A percentile compares a stretch with the other conserved stretches of the same genome.
Conservation (phyloP, 2,329 filamentous ascomycete genomes). For the Cordyceps cicadae region DNA sequence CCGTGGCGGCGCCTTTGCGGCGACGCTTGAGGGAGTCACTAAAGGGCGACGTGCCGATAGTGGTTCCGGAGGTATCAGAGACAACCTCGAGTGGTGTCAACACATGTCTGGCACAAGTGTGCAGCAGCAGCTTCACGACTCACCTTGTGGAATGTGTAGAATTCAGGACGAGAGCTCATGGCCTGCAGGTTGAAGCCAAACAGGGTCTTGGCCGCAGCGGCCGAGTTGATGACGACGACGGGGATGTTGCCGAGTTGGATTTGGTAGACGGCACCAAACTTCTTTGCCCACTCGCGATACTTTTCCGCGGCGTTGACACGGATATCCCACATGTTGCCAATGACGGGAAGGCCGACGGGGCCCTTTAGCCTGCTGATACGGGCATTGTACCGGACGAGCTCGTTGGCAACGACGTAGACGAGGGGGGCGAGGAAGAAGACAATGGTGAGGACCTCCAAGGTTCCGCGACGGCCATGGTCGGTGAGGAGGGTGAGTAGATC, state of each 20-base stretch:
- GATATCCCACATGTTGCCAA: constrained; percentile 49
- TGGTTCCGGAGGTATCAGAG: constrained; percentile 57
- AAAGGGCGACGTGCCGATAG: constrained; percentile 60
- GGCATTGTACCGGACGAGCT: constrained; percentile 35
- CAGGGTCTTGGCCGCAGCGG: constrained; percentile 39
- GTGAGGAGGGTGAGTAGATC: not conserved
- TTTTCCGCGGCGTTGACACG: constrained; percentile 47
- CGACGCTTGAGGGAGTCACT: constrained; percentile 56
- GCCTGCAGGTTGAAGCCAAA: constrained; percentile 47
- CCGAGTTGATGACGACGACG: constrained; percentile 47
- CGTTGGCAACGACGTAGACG: constrained; percentile 40
- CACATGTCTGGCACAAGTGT: not conserved
- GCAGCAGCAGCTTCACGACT: not conserved
- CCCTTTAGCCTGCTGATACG: constrained; percentile 40
- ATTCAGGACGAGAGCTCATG: constrained; percentile 45
- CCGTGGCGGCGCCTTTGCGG: constrained; percentile 56
- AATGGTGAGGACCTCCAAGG: constrained; percentile 16
- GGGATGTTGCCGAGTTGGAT: constrained; percentile 50
- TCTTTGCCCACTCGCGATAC: constrained; percentile 45
- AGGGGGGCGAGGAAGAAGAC: constrained; percentile 25
- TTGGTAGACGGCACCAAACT: constrained; percentile 43
- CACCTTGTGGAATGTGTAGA: constrained; percentile 53
- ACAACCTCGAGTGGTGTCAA: constrained; percentile 36
- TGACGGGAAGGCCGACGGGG: constrained; percentile 41
- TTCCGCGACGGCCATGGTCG: not conserved